Conservation (phyloP, 2,329 filamentous ascomycete species). For the Paracoccidioides lutzii region DNA sequence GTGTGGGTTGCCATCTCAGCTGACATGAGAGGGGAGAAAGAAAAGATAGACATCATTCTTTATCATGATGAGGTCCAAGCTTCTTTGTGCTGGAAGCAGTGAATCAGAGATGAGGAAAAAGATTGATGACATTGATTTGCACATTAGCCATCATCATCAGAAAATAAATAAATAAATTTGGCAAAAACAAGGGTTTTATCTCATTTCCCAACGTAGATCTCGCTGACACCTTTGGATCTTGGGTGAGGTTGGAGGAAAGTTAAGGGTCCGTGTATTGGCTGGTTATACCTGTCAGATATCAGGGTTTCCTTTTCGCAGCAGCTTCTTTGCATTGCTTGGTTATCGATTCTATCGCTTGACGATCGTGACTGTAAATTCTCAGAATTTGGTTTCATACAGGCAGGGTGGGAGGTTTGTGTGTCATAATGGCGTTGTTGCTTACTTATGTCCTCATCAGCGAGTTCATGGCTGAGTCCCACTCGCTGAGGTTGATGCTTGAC, state of each 20-base stretch:
- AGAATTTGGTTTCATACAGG: not conserved
- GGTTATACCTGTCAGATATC: not conserved
- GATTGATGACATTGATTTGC: too few species aligned
- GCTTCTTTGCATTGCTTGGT: not conserved
- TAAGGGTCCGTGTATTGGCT: not conserved
- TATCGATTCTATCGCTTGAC: conserved; percentile 20
- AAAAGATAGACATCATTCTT: too few species aligned
- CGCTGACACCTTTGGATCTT: too few species aligned
- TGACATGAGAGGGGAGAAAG: too few species aligned
- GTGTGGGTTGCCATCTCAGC: too few species aligned
- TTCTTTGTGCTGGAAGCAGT: too few species aligned
- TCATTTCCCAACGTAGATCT: too few species aligned
- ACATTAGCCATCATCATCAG: too few species aligned
- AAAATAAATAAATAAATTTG: not conserved
- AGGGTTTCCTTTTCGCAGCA: not conserved
- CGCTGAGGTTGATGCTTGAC: conserved; percentile 98
- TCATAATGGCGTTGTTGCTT: conserved; percentile 28
- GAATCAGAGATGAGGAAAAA: too few species aligned
- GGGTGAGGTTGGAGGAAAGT: not conserved
- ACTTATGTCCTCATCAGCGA: conserved; percentile 96
- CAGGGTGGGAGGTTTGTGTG: not conserved
- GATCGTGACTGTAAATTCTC: conserved; percentile 20
- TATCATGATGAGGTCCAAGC: too few species aligned
- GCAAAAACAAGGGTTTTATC: too few species aligned
- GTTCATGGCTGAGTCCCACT: conserved; percentile 79